These are phyloP conservation scores for Chaetomium fimeti DNA, from an alignment of 495 filamentous ascomycete species.

Conservation along the genomic window DNA sequence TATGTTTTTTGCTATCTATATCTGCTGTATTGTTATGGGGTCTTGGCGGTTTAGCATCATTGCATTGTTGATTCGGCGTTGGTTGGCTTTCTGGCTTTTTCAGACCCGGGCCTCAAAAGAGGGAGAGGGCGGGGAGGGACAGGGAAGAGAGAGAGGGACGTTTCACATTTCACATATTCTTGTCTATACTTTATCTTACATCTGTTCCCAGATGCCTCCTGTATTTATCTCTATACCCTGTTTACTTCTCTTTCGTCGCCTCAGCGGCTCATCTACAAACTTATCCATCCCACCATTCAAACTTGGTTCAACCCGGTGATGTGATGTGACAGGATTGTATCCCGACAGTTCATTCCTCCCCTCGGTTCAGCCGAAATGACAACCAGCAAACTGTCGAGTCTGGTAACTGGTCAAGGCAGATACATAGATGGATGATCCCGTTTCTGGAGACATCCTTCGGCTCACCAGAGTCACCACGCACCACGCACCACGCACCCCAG, in stretches of 20 bases:
- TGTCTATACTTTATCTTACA: conserved; percentile 4
- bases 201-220: conserved; percentile 5
- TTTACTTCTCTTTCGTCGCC: neutral
- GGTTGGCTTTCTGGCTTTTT: conserved; percentile 3
- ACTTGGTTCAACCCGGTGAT: neutral
- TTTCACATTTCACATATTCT: neutral
- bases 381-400: neutral
- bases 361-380: neutral
- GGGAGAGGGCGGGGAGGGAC: neutral
- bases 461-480: neutral
- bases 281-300: neutral
- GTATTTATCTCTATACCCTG: conserved; percentile 10
- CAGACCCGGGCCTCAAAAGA: neutral
- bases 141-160: neutral
- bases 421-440: neutral
- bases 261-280: neutral
- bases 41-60: conserved; percentile 5
- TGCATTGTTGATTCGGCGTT: conserved; percentile 12
- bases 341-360: neutral
- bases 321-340: too few species aligned
- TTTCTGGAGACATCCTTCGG: neutral
- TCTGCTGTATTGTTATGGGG: conserved; percentile 1
- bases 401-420: neutral
- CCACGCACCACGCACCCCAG: neutral
- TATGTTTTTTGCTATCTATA: conserved; percentile 3